Evolutionary conservation across 805 yeast species (phyloP).

Genomic region (Vanderwaltozyma polyspora): DNA sequence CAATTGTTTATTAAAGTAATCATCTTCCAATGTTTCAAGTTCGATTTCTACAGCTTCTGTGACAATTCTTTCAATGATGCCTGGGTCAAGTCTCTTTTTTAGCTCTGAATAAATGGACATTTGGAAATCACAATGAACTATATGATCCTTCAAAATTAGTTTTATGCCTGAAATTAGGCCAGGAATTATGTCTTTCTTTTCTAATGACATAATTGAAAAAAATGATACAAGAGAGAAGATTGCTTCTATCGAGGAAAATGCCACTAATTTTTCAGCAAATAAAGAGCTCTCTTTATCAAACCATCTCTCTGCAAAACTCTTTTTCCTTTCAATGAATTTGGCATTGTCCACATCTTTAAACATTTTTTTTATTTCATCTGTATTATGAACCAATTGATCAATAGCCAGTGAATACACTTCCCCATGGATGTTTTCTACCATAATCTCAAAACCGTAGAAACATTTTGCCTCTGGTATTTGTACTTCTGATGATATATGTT

Average conservation of each 20-base stretch:
- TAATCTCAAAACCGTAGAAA: conserved; percentile 96
- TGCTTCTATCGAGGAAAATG: conserved; percentile 98
- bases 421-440: conserved; percentile 98
- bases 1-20: conserved; percentile 79
- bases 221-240: conserved; percentile 94
- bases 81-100: conserved; percentile 70
- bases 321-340: conserved; percentile 86
- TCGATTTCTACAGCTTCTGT: conserved; percentile 91
- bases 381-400: conserved; percentile 89
- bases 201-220: conserved; percentile 94
- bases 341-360: conserved; percentile 88
- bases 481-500: conserved; percentile 92
- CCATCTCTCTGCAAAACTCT: conserved; percentile 97
- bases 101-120: conserved; percentile 88
- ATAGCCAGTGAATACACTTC: conserved; percentile 90
- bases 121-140: conserved; percentile 94
- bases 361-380: conserved; percentile 73
- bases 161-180: conserved; percentile 94
- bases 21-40: conserved; percentile 73
- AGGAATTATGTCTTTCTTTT: conserved; percentile 95
- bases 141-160: conserved; percentile 93
- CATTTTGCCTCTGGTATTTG: conserved; percentile 96
- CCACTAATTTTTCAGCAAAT: conserved; percentile 89
- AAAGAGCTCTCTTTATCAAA: conserved; percentile 66
- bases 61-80: conserved; percentile 70